Evolutionary conservation across 306 rosid species (phyloP), one percentile per base, ranked within the genome.

Genomic region (Citrullus mucosospermus): DNA sequence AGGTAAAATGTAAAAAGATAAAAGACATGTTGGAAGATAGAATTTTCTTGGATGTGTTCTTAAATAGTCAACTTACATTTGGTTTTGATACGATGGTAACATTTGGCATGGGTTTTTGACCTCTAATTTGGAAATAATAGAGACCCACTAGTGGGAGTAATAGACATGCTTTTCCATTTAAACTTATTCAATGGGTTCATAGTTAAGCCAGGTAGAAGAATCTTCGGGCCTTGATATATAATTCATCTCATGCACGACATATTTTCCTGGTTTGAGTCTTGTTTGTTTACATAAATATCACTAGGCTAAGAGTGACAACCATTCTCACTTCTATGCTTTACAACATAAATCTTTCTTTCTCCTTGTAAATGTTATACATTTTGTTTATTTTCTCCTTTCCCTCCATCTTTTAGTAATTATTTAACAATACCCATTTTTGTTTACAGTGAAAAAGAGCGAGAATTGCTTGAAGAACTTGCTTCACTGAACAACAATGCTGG

Each of bases 381-480:
- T 22, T 46, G 72, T 11, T 43, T 43, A 6, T 2, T 28, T 25
- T 10, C 4, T 13, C 4, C 58, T 46, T 46, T 28, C 7, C 15
- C 38, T 43, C 44, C 55, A 22, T 43, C 55, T 46, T 28, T 69
- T 28, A 14, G 28, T 12, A 13, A 22, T 9, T 25, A 15, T 6
- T 13, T 46, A 71, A 25, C 12, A 8, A 71, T 46, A 2, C 20
- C 5, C 7, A 28, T 46, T 41, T 8, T 83, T 73, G 30, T 78
- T 56, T 84, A 54, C 83, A 95, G 99, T 86, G 54, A 70, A 69
- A 85, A 85, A 83, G 99, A 95, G 83, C 91, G 93, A 34, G 97
- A 87, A 79, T 82, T 95, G 86, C 99, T 95, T 51, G 93, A 92
- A 88, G 92, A 92, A 80, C 93, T 95, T 79, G 86, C 92, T 80